Evolutionary conservation across 2,329 filamentous ascomycete genomes (phyloP), one percentile per base, ranked within the genome.

Genomic region (Ceratocystis cacaofunesta): DNA sequence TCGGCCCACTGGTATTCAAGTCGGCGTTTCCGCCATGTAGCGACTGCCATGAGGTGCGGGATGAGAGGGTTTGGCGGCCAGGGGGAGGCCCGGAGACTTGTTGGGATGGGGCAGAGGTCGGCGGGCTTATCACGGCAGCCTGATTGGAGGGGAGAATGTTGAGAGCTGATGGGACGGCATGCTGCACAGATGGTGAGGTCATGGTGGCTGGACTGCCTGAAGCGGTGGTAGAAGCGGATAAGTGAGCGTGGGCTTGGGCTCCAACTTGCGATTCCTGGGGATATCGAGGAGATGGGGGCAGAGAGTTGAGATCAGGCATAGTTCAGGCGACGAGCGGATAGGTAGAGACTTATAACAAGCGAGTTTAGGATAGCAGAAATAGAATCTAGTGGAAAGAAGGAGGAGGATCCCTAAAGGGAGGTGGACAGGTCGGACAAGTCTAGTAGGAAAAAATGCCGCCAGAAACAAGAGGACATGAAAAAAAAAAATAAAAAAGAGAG

Each of bases 81-180:
- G 73, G 68, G 61, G 74, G 74, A 46, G 71, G 70, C 8, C 63
- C 63, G 10, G 63, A 22, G 8, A 65, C 22, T 69, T 65, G 63
- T 71, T 68, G 61, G 72, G 69, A 60, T 72, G 70, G 63, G 69
- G 61, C 75, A 67, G 68, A 76, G 15, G 74, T 72, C 25, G 74
- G 69, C 36, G 73, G 69, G 28, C 65, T 50, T 64, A 63, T 79
- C 67, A 83, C 76, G 52, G 78, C 74, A 62, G 71, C 75, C 71
- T 82, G 80, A 72, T 82, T 82, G 28, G 80, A 82, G 1, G 82
- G 82, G 22, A 85, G 77, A 69, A 85, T 81, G 68, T 84, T 80
- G 36, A 83, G 74, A 15, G 79, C 41, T 28, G 50, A 44, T 25
- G 60, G 22, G 41, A 57, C 44, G 22, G 68, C 64, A 10, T n/a